Evolutionary conservation across 1,284 basidiomycete species (phyloP), one percentile per base, ranked within the genome.

Genomic region (Naganishia sp.): DNA sequence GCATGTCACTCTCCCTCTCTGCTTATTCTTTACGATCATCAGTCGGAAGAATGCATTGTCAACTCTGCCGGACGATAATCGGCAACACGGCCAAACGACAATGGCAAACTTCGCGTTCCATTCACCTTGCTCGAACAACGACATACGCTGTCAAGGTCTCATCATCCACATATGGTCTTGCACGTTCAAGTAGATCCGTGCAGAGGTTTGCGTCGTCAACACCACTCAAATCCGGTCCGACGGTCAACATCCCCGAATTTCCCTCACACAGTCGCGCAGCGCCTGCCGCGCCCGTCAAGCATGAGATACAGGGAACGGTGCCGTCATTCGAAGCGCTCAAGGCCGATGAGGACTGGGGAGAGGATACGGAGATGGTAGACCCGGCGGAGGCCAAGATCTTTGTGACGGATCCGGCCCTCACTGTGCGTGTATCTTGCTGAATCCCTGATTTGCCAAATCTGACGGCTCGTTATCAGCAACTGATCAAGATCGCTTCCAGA

Each of bases 281-380:
- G 46, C 51, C 65, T 9, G 42, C 57, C 2, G 46, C 56, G 25
- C 50, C 39, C 1, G 7, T 15, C 17, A 61, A 61, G 45, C 32
- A 25, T 23, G 35, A 61, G 39, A 28, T 61, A 6, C 47, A 18
- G 15, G 58, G 58, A 25, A 42, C 47, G 0, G 21, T 76, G 23
- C 78, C 78, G 3, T 71, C 70, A 0, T 63, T 78, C 6, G 71
- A 74, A n/a, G 72, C 71, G 15, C 74, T 80, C 47, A 76, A 76
- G 65, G 72, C 70, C 51, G 73, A 78, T 63, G 78, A 76, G 11
- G 79, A 74, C 60, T 69, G 74, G 35, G 77, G 77, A 35, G 77
- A 79, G 41, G 74, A 77, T 68, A 71, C 73, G 7, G 53, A 72
- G 53, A 70, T 80, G n/a, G 58, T 80, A 17, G 71, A 73, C 6